Base-by-base conservation (phyloP, 345 rosid genomes). In the Odontarrhena argentea region DNA sequence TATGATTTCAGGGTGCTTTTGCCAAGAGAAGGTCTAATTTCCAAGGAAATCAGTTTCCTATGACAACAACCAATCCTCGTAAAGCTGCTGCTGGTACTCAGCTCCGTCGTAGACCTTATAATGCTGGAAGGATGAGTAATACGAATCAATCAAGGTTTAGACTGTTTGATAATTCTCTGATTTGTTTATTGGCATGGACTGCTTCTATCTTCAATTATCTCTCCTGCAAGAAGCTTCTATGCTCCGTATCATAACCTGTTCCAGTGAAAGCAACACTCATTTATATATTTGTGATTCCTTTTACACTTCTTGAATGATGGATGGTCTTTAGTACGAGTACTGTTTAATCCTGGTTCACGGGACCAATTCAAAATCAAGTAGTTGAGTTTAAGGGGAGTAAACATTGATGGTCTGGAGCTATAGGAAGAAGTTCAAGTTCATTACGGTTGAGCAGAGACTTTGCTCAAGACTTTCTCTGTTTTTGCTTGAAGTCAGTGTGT, bases 11-110 rank as follows among this genome's bases (percentile, higher is more conserved):
- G 96, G 96, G 92, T 5, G 81, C 79, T 61, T 78, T 89, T 67
- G 98, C 95, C 36, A 79, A 79, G 71, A 89, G 85, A 67, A 85
- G 96, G 82, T 79, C 92, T 55, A 82, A 70, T 73, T 83, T 85
- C 68, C 85, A 68, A 66, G 80, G 84, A 37, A 87, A 79, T 24
- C 89, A 76, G 30, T 89, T 92, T 75, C 89, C 86, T 62, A 61
- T 81, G 18, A 72, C 91, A 36, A 76, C 82, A 46, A 80, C 58
- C 48, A 68, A 60, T 80, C 91, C 93, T 41, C 60, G 64, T 65
- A 83, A 81, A 74, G 91, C 84, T 15, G 80, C 82, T 24, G 70
- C 63, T 83, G 77, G 74, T 77, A 73, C 68, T 73, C 81, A 83
- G 26, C 26, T 77, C 73, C 80, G 71, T 45, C 79, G 56, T 75